Conservation (phyloP, 345 rosid species). For the Populus tremula region DNA sequence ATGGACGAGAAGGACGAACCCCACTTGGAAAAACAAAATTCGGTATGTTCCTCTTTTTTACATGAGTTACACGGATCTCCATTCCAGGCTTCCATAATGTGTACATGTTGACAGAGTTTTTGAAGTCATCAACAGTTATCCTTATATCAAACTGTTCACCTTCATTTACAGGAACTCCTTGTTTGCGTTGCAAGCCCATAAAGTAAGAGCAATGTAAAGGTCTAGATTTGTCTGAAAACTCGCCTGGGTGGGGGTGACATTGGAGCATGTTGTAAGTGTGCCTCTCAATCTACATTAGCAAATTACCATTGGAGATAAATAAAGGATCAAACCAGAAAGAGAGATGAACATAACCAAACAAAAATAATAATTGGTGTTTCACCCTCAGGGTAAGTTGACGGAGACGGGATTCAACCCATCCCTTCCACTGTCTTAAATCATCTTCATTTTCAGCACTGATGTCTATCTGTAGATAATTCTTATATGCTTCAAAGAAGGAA, state of each 20-base stretch:
- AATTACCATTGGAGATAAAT: slow-evolving; percentile 23
- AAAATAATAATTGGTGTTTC: background rate
- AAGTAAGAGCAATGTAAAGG: slow-evolving; percentile 73
- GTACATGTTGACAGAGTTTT: slow-evolving; percentile 60
- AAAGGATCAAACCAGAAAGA: background rate
- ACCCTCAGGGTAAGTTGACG: slow-evolving; percentile 94
- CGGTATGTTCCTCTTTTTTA: slow-evolving; percentile 67
- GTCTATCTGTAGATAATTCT: slow-evolving; percentile 83
- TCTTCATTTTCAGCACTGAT: slow-evolving; percentile 76
- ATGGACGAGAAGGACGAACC: slow-evolving; percentile 59
- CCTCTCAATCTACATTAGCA: slow-evolving; percentile 70
- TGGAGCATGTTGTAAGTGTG: slow-evolving; percentile 80
- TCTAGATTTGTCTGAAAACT: slow-evolving; percentile 67
- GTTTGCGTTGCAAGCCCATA: slow-evolving; percentile 97
- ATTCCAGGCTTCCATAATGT: slow-evolving; percentile 69
- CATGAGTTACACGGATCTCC: slow-evolving; percentile 77
- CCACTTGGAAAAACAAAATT: slow-evolving; percentile 86
- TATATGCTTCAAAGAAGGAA: slow-evolving; percentile 91
- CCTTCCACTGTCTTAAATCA: slow-evolving; percentile 92
- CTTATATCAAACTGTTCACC: slow-evolving; percentile 86
- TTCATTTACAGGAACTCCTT: slow-evolving; percentile 73
- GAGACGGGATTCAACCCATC: slow-evolving; percentile 98
- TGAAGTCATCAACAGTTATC: slow-evolving; percentile 85
- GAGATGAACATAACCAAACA: background rate
- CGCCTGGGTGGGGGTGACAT: slow-evolving; percentile 91